Evolutionary conservation across 176 grass and related monocot species (phyloP), one percentile per base, ranked within the genome.

Genomic region (Oryza coarctata): DNA sequence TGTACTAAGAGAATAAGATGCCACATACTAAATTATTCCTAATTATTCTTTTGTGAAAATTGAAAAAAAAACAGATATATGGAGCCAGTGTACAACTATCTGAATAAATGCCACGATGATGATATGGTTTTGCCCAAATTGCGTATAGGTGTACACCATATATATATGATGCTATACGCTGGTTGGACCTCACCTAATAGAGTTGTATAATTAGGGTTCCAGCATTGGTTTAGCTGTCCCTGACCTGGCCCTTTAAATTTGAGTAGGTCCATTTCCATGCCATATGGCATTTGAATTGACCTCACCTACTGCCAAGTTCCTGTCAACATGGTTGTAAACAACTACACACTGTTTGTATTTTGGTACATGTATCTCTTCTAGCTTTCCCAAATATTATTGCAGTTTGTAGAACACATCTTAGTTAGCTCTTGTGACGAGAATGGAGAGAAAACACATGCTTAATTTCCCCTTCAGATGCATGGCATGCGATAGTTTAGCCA

Each of bases 201-300:
- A 45, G 15, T 75, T 50, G 36, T 63, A 87, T 82, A 40, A 70
- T 82, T 82, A 74, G 69, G 65, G 18, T 2, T 65, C n/a, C 63
- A 49, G 71, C 82, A 81, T 76, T 75, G 63, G 78, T 75, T 76
- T 87, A 82, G 71, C 85, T 82, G 78, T 82, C 78, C 78, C 23
- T 82, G 71, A 57, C 47, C 84, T 81, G 70, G 7, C 77, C 44
- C 62, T 68, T 75, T 15, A 75, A 77, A 81, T 81, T 68, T 63
- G 13, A 65, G 65, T 68, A 75, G 34, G 77, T 86, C 85, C 78
- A 82, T 82, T 76, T 82, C 72, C 68, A 82, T 70, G 64, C 43
- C 31, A 45, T 68, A 70, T 71, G 64, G 71, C 55, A 67, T 75
- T 67, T 47, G 78, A 71, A 82, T 64, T 63, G 85, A 82, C 72